These are phyloP conservation scores for Clonostachys byssicola DNA, from an alignment of 2,329 filamentous ascomycete species.

Conservation along the genomic window DNA sequence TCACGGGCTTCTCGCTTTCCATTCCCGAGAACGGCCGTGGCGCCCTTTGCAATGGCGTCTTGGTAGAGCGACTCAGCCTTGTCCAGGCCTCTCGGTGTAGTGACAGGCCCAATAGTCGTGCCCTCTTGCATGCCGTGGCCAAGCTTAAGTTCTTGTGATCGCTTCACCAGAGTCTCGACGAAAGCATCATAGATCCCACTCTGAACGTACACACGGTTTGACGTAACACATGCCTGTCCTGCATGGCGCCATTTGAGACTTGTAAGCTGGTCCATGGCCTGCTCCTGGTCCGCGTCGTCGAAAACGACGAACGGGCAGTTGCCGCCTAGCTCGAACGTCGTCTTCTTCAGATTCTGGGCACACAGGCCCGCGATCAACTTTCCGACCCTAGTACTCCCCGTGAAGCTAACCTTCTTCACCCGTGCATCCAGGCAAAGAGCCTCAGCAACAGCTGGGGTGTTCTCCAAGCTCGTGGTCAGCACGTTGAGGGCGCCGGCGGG, in stretches of 20 bases:
- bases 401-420: constrained; percentile 73
- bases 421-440: constrained; percentile 63
- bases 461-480: constrained; percentile 50
- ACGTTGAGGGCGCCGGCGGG: constrained; percentile 74
- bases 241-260: constrained; percentile 44
- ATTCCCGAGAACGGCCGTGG: constrained; percentile 40
- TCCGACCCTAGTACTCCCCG: constrained; percentile 68
- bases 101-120: constrained; percentile 57
- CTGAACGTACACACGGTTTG: constrained; percentile 49
- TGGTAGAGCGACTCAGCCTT: constrained; percentile 50
- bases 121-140: constrained; percentile 56
- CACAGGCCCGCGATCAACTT: constrained; percentile 55
- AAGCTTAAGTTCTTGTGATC: background rate
- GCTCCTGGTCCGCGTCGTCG: constrained; percentile 59
- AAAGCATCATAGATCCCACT: constrained; percentile 11
- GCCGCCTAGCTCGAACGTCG: constrained; percentile 64
- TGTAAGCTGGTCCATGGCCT: constrained; percentile 48
- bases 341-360: constrained; percentile 46
- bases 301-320: constrained; percentile 66
- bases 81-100: constrained; percentile 60
- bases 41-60: constrained; percentile 63
- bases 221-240: constrained; percentile 53
- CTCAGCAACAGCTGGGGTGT: constrained; percentile 62
- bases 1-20: constrained; percentile 59
- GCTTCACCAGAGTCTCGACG: background rate